These are phyloP conservation scores for Lipomyces oligophaga DNA, from an alignment of 805 yeast genomes.

Conservation along the genomic window DNA sequence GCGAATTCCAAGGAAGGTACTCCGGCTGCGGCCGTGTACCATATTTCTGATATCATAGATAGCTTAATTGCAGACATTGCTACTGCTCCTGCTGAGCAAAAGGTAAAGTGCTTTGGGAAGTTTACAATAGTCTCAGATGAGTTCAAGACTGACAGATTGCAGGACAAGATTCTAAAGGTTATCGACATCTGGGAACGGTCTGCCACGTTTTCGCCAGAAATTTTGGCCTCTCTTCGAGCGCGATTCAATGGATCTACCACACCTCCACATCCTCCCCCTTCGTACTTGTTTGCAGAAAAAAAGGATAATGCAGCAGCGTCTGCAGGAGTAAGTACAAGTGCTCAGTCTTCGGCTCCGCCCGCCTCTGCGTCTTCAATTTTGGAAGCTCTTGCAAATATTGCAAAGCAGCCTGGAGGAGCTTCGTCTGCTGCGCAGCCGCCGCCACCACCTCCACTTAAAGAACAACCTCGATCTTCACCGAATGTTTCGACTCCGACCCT, in stretches of 20 bases:
- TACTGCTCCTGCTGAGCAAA: conserved; percentile 53
- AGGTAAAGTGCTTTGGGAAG: conserved; percentile 23
- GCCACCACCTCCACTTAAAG: conserved; percentile 30
- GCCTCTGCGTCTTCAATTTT: conserved; percentile 60
- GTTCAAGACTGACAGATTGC: background rate
- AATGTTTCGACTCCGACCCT: conserved; percentile 29
- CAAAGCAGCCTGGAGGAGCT: conserved; percentile 43
- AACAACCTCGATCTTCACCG: conserved; percentile 34
- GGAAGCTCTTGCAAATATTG: conserved; percentile 66
- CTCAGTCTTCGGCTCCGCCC: conserved; percentile 31
- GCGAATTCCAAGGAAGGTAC: conserved; percentile 53
- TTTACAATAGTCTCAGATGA: too few species aligned
- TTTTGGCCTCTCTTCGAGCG: conserved; percentile 53
- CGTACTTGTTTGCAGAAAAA: conserved; percentile 28
- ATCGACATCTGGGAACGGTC: conserved; percentile 91
- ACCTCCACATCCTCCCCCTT: conserved; percentile 66
- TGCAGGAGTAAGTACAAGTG: conserved; percentile 12
- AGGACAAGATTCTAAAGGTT: conserved; percentile 73
- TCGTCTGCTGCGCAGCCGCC: conserved; percentile 36
- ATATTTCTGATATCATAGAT: conserved; percentile 61
- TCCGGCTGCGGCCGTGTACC: conserved; percentile 65
- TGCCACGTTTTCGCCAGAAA: conserved; percentile 62
- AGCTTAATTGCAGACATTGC: conserved; percentile 61
- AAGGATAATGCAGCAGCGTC: conserved; percentile 14
- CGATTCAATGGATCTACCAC: conserved; percentile 57